phyloP scores from a whole-genome alignment of 2,329 filamentous ascomycete genomes.

The Arachnopeziza araneosa region DNA sequence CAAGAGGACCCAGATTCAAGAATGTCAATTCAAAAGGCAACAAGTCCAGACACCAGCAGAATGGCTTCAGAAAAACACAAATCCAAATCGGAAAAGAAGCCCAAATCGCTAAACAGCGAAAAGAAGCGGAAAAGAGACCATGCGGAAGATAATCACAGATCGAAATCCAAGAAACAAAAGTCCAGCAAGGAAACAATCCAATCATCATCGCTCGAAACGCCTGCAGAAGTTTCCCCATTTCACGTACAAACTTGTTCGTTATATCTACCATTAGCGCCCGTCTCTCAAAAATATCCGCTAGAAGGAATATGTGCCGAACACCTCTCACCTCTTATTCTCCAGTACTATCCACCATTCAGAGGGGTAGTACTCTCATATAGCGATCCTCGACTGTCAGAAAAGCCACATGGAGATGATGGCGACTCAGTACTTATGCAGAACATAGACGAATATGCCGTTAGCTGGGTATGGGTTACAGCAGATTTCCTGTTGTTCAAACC shows the following conservation, averaged over 20 bases:
- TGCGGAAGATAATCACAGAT: constrained; percentile 37
- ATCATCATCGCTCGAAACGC: constrained; percentile 8
- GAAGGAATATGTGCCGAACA: constrained; percentile 69
- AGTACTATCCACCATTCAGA: constrained; percentile 65
- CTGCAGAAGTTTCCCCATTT: constrained; percentile 57
- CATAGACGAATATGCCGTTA: constrained; percentile 78
- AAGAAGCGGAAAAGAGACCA: constrained; percentile 37
- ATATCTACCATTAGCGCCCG: constrained; percentile 69
- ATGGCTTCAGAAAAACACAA: constrained; percentile 17
- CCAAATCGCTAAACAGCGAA: constrained; percentile 35
- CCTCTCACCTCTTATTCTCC: constrained; percentile 68
- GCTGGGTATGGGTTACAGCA: constrained; percentile 82
- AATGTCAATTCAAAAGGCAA: constrained; percentile 26
- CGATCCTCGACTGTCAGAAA: constrained; percentile 60
- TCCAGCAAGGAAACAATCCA: constrained; percentile 33
- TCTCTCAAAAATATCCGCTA: constrained; percentile 63
- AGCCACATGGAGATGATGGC: constrained; percentile 47
- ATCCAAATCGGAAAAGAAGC: constrained; percentile 29
- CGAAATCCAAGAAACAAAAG: constrained; percentile 41
- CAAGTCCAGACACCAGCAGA: constrained; percentile 5
- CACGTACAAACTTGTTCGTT: constrained; percentile 74
- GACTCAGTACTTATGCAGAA: constrained; percentile 44
- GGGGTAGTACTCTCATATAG: constrained; percentile 72
- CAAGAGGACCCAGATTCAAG: not conserved
- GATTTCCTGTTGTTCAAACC: constrained; percentile 83